These are phyloP conservation scores for Leccinum subtestaceum DNA, from an alignment of 768 basidiomycete species.

Conservation along the genomic window DNA sequence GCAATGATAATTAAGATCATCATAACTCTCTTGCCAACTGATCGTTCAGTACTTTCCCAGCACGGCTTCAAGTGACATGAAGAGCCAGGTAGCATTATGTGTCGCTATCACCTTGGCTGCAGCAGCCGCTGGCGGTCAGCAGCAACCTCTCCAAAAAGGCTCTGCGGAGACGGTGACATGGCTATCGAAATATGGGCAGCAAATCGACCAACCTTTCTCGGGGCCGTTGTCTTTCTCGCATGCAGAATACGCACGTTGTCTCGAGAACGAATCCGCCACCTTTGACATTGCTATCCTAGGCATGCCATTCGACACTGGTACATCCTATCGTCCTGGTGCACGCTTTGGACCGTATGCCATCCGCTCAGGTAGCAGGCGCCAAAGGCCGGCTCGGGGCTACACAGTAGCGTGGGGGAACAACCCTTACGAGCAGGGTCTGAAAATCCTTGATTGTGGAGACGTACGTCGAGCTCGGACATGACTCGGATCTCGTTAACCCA, in stretches of 20 bases:
- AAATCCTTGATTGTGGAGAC: slow-evolving; percentile 82
- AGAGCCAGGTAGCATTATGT: not conserved
- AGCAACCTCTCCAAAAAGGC: slow-evolving; percentile 15
- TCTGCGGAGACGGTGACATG: slow-evolving; percentile 41
- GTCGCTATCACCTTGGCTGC: not conserved
- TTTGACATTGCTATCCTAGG: slow-evolving; percentile 73
- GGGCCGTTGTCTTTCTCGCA: slow-evolving; percentile 85
- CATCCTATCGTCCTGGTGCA: slow-evolving; percentile 59
- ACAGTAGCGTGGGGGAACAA: slow-evolving; percentile 70
- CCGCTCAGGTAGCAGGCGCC: slow-evolving; percentile 72
- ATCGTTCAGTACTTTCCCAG: not conserved
- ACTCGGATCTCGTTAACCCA: not conserved
- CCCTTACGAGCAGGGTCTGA: slow-evolving; percentile 57
- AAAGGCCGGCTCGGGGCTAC: slow-evolving; percentile 58
- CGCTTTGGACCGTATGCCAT: slow-evolving; percentile 88
- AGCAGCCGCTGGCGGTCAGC: slow-evolving; percentile 2
- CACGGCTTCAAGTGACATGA: slow-evolving; percentile 13
- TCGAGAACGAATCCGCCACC: slow-evolving; percentile 19
- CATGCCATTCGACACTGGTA: slow-evolving; percentile 74
- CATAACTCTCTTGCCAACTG: not conserved
- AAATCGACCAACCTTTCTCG: slow-evolving; percentile 71
- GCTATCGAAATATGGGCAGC: slow-evolving; percentile 71
- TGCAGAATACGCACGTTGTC: slow-evolving; percentile 51
- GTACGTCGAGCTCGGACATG: slow-evolving; percentile 33
- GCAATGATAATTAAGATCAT: not conserved